These are phyloP conservation scores for Fomitopsis pinicola DNA, from an alignment of 1,284 basidiomycete species.

Conservation along the genomic window DNA sequence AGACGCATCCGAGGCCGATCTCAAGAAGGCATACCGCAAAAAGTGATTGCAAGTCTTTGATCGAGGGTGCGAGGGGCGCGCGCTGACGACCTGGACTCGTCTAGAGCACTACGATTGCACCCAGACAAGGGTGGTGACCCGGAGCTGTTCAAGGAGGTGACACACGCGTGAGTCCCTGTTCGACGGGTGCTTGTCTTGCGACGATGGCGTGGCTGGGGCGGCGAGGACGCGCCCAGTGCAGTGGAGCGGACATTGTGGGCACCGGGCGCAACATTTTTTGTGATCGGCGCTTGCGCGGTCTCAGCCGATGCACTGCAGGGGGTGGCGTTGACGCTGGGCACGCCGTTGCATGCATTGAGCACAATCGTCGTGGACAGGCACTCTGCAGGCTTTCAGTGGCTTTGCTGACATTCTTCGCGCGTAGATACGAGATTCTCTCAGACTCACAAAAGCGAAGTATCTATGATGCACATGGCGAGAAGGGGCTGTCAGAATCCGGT, in stretches of 20 bases:
- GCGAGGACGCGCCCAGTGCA: not conserved
- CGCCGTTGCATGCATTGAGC: not conserved
- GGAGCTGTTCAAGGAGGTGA: constrained; percentile 97
- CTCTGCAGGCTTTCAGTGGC: not conserved
- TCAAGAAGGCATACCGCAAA: constrained; percentile 95
- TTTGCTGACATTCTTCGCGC: not conserved
- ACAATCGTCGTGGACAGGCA: not conserved
- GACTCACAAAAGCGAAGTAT: constrained; percentile 82
- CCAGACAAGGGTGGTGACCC: constrained; percentile 98
- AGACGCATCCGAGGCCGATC: constrained; percentile 73
- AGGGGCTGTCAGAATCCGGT: constrained; percentile 84
- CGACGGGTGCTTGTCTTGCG: constrained; percentile 2
- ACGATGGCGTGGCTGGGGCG: not conserved
- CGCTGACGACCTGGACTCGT: constrained; percentile 16
- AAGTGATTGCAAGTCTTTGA: constrained; percentile 48
- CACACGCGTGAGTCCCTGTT: constrained; percentile 74
- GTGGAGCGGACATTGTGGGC: not conserved
- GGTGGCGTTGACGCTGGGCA: not conserved
- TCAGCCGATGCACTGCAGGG: not conserved
- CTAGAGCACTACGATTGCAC: constrained; percentile 83
- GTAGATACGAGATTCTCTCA: constrained; percentile 90
- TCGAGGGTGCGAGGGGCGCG: not conserved
- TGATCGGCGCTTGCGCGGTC: not conserved
- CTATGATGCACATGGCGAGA: constrained; percentile 94
- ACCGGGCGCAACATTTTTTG: not conserved